Evolutionary conservation across 140 eudicot genomes (phyloP).

Genomic region (Senecio squalidus): DNA sequence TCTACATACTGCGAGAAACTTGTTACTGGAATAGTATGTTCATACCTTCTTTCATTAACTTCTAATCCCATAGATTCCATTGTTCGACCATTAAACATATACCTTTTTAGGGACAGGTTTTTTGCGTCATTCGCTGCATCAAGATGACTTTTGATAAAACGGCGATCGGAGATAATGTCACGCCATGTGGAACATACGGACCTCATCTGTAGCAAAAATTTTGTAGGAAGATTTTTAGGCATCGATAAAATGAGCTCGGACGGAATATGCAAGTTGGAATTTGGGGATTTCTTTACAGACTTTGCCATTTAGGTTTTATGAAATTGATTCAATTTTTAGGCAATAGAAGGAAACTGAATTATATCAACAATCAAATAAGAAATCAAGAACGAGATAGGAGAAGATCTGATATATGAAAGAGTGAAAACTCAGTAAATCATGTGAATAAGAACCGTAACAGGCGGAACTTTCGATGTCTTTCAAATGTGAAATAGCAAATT

Average conservation of each 20-base stretch:
- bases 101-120: not conserved
- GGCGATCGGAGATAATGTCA: not conserved
- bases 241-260: slow-evolving; percentile 11
- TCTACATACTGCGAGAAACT: not conserved
- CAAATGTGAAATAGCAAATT: too few species aligned
- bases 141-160: slow-evolving; percentile 12
- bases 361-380: not conserved
- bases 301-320: slow-evolving; percentile 4
- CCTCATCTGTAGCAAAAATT: slow-evolving; percentile 3
- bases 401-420: too few species aligned
- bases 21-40: not conserved
- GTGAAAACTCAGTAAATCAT: not conserved
- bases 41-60: not conserved
- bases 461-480: too few species aligned
- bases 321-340: not conserved
- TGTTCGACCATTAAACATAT: not conserved
- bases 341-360: not conserved
- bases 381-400: too few species aligned
- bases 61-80: not conserved
- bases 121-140: not conserved
- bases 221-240: not conserved
- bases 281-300: not conserved
- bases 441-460: not conserved
- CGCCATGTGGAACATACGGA: slow-evolving; percentile 16
- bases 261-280: not conserved